These are phyloP conservation scores for Aspergillus costaricaensis DNA, from an alignment of 2,329 filamentous ascomycete genomes.

Conservation along the genomic window DNA sequence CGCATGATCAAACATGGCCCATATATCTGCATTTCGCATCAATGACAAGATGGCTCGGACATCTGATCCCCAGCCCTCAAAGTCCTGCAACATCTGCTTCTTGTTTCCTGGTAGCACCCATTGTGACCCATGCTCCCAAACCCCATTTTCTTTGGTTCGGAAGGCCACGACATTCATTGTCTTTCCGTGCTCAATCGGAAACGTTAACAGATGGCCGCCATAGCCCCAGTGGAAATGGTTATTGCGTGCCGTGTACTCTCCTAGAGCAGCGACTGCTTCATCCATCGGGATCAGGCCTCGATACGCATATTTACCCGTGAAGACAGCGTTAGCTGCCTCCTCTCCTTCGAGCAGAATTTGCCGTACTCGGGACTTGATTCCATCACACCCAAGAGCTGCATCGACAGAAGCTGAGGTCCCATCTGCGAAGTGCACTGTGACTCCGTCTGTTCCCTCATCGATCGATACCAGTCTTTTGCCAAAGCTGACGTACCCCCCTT, in stretches of 20 bases:
- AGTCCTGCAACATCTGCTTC: constrained; percentile 2
- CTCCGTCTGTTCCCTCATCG: not conserved
- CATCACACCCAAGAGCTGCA: constrained; percentile 7
- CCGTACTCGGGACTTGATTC: constrained; percentile 4
- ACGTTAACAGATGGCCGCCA: not conserved
- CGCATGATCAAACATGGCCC: constrained; percentile 9
- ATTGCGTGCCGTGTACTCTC: constrained; percentile 3
- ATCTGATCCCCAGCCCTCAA: constrained; percentile 2
- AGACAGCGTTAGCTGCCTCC: not conserved
- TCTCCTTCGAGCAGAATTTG: constrained; percentile 4
- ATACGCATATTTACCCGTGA: constrained; percentile 33
- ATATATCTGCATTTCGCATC: constrained; percentile 2
- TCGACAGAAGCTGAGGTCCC: not conserved
- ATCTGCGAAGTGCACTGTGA: constrained; percentile 4
- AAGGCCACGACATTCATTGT: constrained; percentile 10
- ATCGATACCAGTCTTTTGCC: not conserved
- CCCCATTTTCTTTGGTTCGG: not conserved
- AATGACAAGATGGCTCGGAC: not conserved
- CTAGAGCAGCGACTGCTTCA: not conserved
- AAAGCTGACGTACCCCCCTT: not conserved
- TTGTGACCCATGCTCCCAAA: not conserved
- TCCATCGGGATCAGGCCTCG: constrained; percentile 54
- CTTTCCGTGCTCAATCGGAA: not conserved
- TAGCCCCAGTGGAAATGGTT: constrained; percentile 3
- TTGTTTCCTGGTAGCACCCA: constrained; percentile 2